Percentiles rank a stretch among this genome's conserved stretches.
Conservation (phyloP, 2,329 filamentous ascomycete genomes). For the Blumeria hordei region DNA sequence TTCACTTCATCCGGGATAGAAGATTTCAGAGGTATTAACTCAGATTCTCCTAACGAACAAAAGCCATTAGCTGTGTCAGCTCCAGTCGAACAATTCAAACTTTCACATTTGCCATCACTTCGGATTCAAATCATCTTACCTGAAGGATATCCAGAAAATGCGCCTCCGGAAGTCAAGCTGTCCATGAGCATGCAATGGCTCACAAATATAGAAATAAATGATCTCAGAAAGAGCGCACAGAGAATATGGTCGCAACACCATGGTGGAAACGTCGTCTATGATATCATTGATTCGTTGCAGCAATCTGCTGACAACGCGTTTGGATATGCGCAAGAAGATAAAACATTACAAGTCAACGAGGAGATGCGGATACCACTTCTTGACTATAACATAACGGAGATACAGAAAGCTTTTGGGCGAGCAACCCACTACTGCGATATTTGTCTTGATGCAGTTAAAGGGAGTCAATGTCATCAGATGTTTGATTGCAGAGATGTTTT, state of each 20-base stretch:
- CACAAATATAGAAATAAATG: constrained; percentile 21
- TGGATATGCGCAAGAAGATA: constrained; percentile 25
- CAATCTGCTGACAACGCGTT: constrained; percentile 35
- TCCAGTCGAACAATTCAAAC: constrained; percentile 10
- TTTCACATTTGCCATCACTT: constrained; percentile 30
- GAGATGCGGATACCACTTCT: constrained; percentile 46
- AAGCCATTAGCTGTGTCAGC: constrained; percentile 3
- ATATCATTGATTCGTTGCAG: constrained; percentile 38
- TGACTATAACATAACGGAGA: constrained; percentile 54
- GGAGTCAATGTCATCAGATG: constrained; percentile 56
- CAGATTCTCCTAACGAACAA: constrained; percentile 8
- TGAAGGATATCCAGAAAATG: constrained; percentile 28
- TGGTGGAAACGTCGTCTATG: constrained; percentile 31
- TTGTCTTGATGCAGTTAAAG: constrained; percentile 86
- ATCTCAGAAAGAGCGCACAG: constrained; percentile 25
- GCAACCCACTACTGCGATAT: constrained; percentile 75
- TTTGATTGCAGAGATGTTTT: constrained; percentile 76
- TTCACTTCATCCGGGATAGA: constrained; percentile 30
- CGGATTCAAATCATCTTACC: constrained; percentile 29
- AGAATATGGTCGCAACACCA: constrained; percentile 38
- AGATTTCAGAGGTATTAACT: constrained; percentile 14
- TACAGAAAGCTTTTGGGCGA: constrained; percentile 51
- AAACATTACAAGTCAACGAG: constrained; percentile 26
- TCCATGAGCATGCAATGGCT: constrained; percentile 34
- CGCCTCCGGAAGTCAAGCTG: constrained; percentile 26